Base-by-base conservation (phyloP, 768 basidiomycete genomes). In the Tulasnella sp. region DNA sequence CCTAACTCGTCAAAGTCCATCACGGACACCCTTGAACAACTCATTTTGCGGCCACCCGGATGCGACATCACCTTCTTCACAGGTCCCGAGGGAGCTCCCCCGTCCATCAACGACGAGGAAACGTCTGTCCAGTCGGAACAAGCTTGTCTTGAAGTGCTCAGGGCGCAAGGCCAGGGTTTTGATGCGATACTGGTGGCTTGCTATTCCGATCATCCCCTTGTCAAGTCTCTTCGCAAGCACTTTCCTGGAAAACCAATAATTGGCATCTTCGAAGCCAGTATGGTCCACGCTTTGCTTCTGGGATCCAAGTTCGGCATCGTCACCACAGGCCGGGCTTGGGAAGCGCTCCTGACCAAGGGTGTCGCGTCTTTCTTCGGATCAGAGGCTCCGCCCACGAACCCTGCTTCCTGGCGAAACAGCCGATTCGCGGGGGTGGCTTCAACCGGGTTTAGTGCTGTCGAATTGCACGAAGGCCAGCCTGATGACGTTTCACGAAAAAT, bases 291-390 rank as follows among this genome's bases (percentile, higher is more conserved):
- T 15, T 73, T 83, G 51, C 51, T 48, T 6, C 75, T 80, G 72
- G 82, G 80, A 18, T 46, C 76, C 40, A 80, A 79, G 23, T 86
- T 84, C 77, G 85, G 83, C 15, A 84, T 85, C 75, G 83, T 86
- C 29, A 85, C 85, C 57, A 86, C 84, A 5, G 85, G 84, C 6
- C 80, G 80, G n/a, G 82, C 83, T 26, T 85, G 85, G 84, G 85
- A 84, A 70, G 71, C 37, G 5, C 80, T 84, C 39, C 79, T 85
- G 37, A 80, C 79, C 23, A 79, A 78, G 2, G 83, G 82, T 9
- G 82, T 83, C 15, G 44, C 40, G 18, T 48, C 79, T 3, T 79
- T 83, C 44, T 80, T 84, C 48, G 81, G 81, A 18, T 79, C 57
- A 32, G 79, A 77, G 32, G 70, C 73, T 18, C 55, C 51, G 4